Evolutionary conservation across 2,329 filamentous ascomycete genomes (phyloP).

Genomic region (Penicillium sp.): DNA sequence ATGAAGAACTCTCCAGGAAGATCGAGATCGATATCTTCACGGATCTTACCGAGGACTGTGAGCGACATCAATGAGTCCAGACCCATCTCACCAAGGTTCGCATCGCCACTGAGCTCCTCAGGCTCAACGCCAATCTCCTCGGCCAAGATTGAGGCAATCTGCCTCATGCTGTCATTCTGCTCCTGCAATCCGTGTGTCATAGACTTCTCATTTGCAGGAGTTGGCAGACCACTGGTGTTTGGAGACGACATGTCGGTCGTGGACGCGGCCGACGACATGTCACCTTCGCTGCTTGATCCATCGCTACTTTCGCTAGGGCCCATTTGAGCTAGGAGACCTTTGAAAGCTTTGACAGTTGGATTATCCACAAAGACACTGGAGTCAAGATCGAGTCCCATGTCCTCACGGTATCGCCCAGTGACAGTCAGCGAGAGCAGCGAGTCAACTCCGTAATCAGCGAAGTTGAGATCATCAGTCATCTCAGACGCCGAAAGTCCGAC

Average conservation of each 20-base stretch:
- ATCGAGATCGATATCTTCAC: slow-evolving; percentile 42
- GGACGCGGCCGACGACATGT: slow-evolving; percentile 27
- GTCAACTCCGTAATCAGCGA: slow-evolving; percentile 61
- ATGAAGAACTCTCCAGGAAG: slow-evolving; percentile 44
- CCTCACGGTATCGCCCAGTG: slow-evolving; percentile 60
- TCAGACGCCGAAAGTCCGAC: slow-evolving; percentile 58
- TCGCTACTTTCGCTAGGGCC: slow-evolving; percentile 30
- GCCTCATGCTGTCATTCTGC: slow-evolving; percentile 35
- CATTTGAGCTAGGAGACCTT: slow-evolving; percentile 49
- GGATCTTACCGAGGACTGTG: slow-evolving; percentile 44
- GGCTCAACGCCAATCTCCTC: slow-evolving; percentile 45
- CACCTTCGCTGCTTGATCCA: slow-evolving; percentile 27
- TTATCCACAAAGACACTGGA: slow-evolving; percentile 60
- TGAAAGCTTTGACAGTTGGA: slow-evolving; percentile 59
- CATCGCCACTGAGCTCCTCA: slow-evolving; percentile 38
- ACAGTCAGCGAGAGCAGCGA: slow-evolving; percentile 61
- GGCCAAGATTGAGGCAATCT: slow-evolving; percentile 40
- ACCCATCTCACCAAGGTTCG: slow-evolving; percentile 43
- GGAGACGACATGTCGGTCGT: slow-evolving; percentile 35
- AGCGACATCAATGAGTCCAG: slow-evolving; percentile 48
- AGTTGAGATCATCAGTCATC: slow-evolving; percentile 58
- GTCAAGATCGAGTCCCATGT: slow-evolving; percentile 57
- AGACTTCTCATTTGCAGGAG: slow-evolving; percentile 27
- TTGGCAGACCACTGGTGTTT: slow-evolving; percentile 31
- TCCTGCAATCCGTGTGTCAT: slow-evolving; percentile 11